Evolutionary conservation across 768 basidiomycete genomes (phyloP).

Genomic region (Suillus luteus): DNA sequence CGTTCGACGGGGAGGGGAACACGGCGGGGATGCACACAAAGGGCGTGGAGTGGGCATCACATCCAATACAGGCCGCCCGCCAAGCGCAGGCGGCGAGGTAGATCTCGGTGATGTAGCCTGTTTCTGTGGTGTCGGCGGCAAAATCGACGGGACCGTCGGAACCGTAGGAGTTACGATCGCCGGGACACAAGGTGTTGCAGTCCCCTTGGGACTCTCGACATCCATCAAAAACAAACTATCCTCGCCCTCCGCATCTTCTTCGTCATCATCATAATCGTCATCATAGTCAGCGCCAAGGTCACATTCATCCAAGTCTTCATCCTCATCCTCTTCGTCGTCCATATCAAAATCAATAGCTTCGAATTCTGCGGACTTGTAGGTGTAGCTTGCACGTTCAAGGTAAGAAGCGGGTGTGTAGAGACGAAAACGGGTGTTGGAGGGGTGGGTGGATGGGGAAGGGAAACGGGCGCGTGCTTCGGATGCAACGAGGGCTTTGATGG

Average conservation of each 20-base stretch:
- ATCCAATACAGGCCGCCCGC: background rate
- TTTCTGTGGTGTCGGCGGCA: background rate
- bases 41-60: background rate
- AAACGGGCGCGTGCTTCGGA: conserved; percentile 26
- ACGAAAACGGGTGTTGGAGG: conserved; percentile 25
- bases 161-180: background rate
- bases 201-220: conserved; percentile 1
- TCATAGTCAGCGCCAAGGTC: conserved; percentile 18
- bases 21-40: background rate
- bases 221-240: background rate
- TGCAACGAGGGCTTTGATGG: conserved; percentile 35
- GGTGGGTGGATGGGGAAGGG: background rate
- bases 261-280: conserved; percentile 20
- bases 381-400: conserved; percentile 27
- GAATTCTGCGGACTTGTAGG: conserved; percentile 29
- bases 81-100: background rate
- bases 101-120: background rate
- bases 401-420: conserved; percentile 30
- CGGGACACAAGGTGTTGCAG: background rate
- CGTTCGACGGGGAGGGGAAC: background rate
- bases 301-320: conserved; percentile 34
- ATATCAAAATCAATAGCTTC: conserved; percentile 31
- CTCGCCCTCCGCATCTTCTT: conserved; percentile 19
- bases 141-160: background rate
- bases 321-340: conserved; percentile 31